phyloP scores from a whole-genome alignment of 805 yeast genomes.

The Candida tallmaniae region DNA sequence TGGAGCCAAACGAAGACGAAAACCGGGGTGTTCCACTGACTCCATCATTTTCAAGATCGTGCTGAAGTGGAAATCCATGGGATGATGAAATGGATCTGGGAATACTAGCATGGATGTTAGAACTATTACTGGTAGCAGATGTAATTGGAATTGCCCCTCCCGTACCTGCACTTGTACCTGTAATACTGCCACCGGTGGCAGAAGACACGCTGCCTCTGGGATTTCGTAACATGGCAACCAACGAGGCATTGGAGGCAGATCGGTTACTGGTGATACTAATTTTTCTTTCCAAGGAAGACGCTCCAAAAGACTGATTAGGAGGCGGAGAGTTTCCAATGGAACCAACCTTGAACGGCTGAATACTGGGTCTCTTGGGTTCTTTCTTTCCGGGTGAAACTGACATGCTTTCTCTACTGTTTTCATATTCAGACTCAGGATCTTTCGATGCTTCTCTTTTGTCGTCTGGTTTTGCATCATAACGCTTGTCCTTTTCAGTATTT shows the following conservation, averaged over 20 bases:
- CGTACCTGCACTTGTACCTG: slow-evolving; percentile 10
- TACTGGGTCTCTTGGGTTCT: slow-evolving; percentile 23
- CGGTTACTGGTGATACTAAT: slow-evolving; percentile 42
- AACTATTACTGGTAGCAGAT: slow-evolving; percentile 9
- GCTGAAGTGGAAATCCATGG: slow-evolving; percentile 28
- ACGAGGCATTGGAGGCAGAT: slow-evolving; percentile 49
- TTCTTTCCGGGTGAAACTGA: slow-evolving; percentile 24
- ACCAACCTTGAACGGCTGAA: slow-evolving; percentile 63
- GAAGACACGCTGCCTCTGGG: slow-evolving; percentile 45
- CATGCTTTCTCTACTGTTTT: slow-evolving; percentile 1
- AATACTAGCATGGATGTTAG: slow-evolving; percentile 16
- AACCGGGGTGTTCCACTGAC: slow-evolving; percentile 51
- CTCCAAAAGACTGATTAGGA: slow-evolving; percentile 2
- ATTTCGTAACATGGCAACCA: slow-evolving; percentile 49
- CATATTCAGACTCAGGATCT: not conserved
- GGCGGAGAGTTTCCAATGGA: slow-evolving; percentile 45
- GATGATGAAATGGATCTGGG: slow-evolving; percentile 38
- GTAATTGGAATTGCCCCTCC: slow-evolving; percentile 10
- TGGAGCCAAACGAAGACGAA: slow-evolving; percentile 70
- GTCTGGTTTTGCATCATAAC: not conserved
- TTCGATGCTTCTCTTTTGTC: not conserved
- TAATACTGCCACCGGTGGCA: slow-evolving; percentile 16
- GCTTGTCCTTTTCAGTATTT: not conserved
- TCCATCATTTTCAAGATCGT: slow-evolving; percentile 26
- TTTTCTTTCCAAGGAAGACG: slow-evolving; percentile 33